Base-by-base conservation (phyloP, 306 rosid species). In the Neltuma alba region DNA sequence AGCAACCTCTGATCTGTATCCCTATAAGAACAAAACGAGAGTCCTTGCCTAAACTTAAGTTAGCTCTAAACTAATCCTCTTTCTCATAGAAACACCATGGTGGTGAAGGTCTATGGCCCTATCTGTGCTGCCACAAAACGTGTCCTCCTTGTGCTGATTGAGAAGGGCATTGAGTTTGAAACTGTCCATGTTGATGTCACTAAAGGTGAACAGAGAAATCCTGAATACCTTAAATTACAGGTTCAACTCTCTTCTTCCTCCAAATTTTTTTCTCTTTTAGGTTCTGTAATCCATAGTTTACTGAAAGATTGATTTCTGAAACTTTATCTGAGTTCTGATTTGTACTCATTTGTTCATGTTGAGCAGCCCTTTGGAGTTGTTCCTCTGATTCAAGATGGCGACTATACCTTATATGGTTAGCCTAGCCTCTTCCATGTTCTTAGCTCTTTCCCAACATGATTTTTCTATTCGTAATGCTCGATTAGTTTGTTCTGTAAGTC, bases 61-160 rank as follows among this genome's bases (percentile, higher is more conserved):
- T 47, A 3, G 54, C 21, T 47, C 21, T 18, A n/a, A n/a, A n/a
- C n/a, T 47, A 47, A 3, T 47, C 41, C 41, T 47, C 21, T 16
- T 47, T 16, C 54, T 47, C 30, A 23, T 54, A 54, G 12, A 21
- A 52, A 54, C 7, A 48, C 16, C 28, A n/a, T 79, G 83, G 83
- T 61, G 63, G 83, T 79, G 30, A 79, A 72, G 78, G 83, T 79
- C 72, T 79, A 79, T 25, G 83, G 83, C 78, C 83, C 83, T 0
- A 13, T 40, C 6, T 61, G 36, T 27, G 78, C 65, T 61, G 6
- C 65, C 41, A 63, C 78, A 2, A 79, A 79, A 80, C n/a, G n/a
- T n/a, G n/a, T n/a, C n/a, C n/a, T n/a, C n/a, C n/a, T n/a, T n/a
- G n/a, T n/a, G n/a, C n/a, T n/a, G n/a, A n/a, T n/a, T n/a, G n/a